Evolutionary conservation across 805 yeast species (phyloP).

Genomic region (Cyberlindnera galapagoensis): DNA sequence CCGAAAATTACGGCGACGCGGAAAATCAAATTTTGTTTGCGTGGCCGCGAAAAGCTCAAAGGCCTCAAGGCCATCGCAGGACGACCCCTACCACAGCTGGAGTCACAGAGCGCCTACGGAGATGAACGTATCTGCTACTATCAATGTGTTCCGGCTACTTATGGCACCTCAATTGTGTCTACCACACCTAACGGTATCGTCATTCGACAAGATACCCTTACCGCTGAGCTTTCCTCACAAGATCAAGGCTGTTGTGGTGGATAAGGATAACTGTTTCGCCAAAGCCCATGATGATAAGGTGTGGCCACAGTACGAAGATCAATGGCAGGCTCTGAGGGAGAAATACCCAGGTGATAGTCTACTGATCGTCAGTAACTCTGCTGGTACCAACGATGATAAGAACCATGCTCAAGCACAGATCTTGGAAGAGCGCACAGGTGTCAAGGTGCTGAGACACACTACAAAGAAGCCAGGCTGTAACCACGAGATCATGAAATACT

Average conservation of each 20-base stretch:
- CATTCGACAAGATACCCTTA: conserved; percentile 54
- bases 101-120: background rate
- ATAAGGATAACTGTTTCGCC: conserved; percentile 95
- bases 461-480: conserved; percentile 82
- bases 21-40: too few species aligned
- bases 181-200: conserved; percentile 53
- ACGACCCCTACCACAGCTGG: too few species aligned
- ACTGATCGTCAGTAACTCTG: conserved; percentile 84
- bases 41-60: too few species aligned
- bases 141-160: conserved; percentile 55
- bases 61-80: too few species aligned
- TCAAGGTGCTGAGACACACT: conserved; percentile 60
- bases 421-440: conserved; percentile 61
- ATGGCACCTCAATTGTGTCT: conserved; percentile 60
- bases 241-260: conserved; percentile 77
- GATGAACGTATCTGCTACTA: conserved; percentile 71
- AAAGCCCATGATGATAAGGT: conserved; percentile 71
- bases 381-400: conserved; percentile 79
- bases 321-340: conserved; percentile 50
- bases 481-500: conserved; percentile 57
- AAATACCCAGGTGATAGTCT: conserved; percentile 57
- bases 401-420: conserved; percentile 51
- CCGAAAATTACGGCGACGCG: too few species aligned
- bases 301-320: conserved; percentile 60
- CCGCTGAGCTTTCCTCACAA: conserved; percentile 37